phyloP scores from a whole-genome alignment of 1,139 yeast species.

The Candida sp. region DNA sequence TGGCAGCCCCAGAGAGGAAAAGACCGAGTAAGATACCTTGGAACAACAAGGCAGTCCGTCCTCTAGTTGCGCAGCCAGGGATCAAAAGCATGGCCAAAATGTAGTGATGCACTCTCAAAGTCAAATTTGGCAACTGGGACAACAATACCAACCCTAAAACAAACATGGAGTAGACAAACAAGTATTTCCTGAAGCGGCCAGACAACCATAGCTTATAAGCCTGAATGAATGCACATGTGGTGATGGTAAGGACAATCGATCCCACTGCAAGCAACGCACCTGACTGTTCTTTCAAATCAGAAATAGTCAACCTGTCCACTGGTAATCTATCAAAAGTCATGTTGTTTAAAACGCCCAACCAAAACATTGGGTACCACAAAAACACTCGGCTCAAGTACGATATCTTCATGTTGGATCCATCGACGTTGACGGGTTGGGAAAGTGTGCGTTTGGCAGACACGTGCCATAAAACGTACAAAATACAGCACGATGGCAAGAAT shows the following conservation, averaged over 20 bases:
- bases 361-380: conserved; percentile 80
- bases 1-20: conserved; percentile 80
- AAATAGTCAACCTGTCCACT: conserved; percentile 76
- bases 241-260: conserved; percentile 47
- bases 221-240: conserved; percentile 67
- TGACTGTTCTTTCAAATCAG: conserved; percentile 73
- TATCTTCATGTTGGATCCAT: conserved; percentile 26
- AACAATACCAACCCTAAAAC: conserved; percentile 50
- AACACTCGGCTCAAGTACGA: conserved; percentile 57
- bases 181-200: conserved; percentile 69
- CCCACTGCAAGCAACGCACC: conserved; percentile 77
- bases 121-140: conserved; percentile 66
- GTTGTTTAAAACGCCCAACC: conserved; percentile 88
- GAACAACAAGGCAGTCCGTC: conserved; percentile 68
- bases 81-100: conserved; percentile 77
- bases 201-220: conserved; percentile 82
- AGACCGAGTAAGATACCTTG: conserved; percentile 89
- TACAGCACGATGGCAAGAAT: conserved; percentile 75
- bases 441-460: conserved; percentile 49
- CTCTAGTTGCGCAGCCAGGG: conserved; percentile 88
- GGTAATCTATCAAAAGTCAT: conserved; percentile 89
- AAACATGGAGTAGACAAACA: conserved; percentile 53
- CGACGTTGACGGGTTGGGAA: conserved; percentile 12
- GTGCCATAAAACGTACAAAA: conserved; percentile 75
- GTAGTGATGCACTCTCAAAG: conserved; percentile 88